phyloP scores from a whole-genome alignment of 305 asterid genomes.

The Fraxinus sp. region DNA sequence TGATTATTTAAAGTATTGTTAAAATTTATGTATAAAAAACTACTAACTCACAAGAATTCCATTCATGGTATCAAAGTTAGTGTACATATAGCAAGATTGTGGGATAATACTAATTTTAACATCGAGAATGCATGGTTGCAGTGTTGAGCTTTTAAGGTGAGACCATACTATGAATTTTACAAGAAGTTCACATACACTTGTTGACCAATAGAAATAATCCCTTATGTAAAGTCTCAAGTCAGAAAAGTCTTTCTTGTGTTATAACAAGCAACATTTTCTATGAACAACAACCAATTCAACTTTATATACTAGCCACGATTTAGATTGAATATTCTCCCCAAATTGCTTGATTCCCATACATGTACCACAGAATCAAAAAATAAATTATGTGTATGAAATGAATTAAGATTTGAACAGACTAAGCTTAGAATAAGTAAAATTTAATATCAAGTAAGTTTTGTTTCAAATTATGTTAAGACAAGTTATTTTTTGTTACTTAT shows the following conservation, averaged over 20 bases:
- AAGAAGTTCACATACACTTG: neutral
- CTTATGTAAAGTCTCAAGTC: neutral
- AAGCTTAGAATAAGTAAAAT: neutral
- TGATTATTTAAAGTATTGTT: too few species aligned
- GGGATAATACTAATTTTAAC: neutral
- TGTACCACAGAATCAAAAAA: slow-evolving; percentile 35
- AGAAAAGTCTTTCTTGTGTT: neutral
- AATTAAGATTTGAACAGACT: neutral
- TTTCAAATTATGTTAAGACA: neutral
- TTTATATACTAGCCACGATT: slow-evolving; percentile 77
- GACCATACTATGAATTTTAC: neutral
- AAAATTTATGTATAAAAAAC: too few species aligned
- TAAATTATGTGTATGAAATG: neutral
- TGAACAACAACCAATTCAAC: slow-evolving; percentile 54
- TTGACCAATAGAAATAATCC: too few species aligned
- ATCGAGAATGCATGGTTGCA: neutral
- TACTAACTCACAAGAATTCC: too few species aligned
- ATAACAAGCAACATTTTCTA: neutral
- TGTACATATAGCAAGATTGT: too few species aligned
- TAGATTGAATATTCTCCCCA: slow-evolving; percentile 59
- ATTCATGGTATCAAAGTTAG: too few species aligned
- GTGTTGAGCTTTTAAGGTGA: neutral
- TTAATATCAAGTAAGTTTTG: neutral
- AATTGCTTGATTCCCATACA: slow-evolving; percentile 42
- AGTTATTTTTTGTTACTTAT: neutral